Evolutionary conservation across 225 moss, liverwort and hornwort genomes (phyloP).

Genomic region (Bryoerythrophyllum caledonicum): DNA sequence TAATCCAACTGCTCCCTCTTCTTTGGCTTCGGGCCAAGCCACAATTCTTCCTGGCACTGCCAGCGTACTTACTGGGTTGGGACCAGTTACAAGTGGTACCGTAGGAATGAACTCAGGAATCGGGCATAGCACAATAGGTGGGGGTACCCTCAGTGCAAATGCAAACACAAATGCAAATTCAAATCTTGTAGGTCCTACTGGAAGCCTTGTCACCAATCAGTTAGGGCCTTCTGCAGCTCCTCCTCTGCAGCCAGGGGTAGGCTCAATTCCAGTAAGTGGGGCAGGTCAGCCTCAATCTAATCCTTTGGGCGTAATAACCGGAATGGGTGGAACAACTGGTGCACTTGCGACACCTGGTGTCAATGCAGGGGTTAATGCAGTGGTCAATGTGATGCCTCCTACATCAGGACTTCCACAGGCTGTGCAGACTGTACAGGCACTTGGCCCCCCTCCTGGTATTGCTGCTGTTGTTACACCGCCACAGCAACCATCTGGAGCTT

Average conservation of each 20-base stretch:
- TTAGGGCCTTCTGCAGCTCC: slow-evolving; percentile 45
- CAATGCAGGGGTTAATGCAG: slow-evolving; percentile 46
- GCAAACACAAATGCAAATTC: slow-evolving; percentile 36
- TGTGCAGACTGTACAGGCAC: no score
- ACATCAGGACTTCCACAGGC: slow-evolving; percentile 63
- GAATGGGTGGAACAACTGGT: no score
- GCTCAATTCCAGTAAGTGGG: slow-evolving; percentile 50
- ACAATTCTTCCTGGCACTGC: slow-evolving; percentile 49
- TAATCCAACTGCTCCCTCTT: slow-evolving; percentile 35
- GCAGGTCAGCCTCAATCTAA: slow-evolving; percentile 58
- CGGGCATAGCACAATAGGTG: slow-evolving; percentile 41
- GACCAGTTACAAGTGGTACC: slow-evolving; percentile 49
- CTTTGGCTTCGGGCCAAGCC: slow-evolving; percentile 44
- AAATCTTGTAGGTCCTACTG: slow-evolving; percentile 45
- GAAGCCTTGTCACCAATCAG: slow-evolving; percentile 55
- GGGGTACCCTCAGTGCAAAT: slow-evolving; percentile 40
- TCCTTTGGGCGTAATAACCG: slow-evolving; percentile 47
- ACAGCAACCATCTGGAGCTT: slow-evolving; percentile 52
- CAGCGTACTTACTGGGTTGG: slow-evolving; percentile 50
- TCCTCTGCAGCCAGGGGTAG: slow-evolving; percentile 51
- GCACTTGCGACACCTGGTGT: no score
- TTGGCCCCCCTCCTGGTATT: slow-evolving; percentile 43
- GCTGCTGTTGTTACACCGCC: slow-evolving; percentile 54
- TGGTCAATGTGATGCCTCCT: slow-evolving; percentile 64
- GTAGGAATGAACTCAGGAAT: slow-evolving; percentile 51